Evolutionary conservation across 441 rosid genomes (phyloP).

Genomic region (Gossypium laxum): DNA sequence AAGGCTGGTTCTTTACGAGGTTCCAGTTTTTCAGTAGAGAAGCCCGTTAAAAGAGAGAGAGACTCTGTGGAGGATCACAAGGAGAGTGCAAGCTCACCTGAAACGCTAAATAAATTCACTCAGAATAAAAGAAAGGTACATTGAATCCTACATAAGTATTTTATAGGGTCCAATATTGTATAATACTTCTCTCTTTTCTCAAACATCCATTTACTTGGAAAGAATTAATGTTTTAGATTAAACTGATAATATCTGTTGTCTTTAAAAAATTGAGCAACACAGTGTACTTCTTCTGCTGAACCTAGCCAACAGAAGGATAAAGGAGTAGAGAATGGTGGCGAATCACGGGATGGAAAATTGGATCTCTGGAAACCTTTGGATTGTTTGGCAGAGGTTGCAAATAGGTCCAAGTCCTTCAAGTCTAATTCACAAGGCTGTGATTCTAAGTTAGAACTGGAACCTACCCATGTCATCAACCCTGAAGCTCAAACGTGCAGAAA

Average conservation of each 20-base stretch:
- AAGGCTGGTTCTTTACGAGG: constrained; percentile 34
- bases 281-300: constrained; percentile 55
- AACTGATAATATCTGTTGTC: constrained; percentile 6
- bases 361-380: constrained; percentile 60
- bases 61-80: constrained; percentile 34
- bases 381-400: constrained; percentile 60
- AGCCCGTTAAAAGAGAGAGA: constrained; percentile 42
- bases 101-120: constrained; percentile 36
- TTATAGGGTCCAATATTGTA: not conserved
- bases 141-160: constrained; percentile 11
- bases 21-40: constrained; percentile 32
- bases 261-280: constrained; percentile 16
- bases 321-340: constrained; percentile 30
- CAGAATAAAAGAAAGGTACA: constrained; percentile 48
- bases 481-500: constrained; percentile 27
- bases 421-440: constrained; percentile 38
- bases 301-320: constrained; percentile 31
- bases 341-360: constrained; percentile 39
- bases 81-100: constrained; percentile 45
- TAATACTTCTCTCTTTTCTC: not conserved
- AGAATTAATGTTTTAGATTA: not conserved
- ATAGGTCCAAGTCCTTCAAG: constrained; percentile 43
- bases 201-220: not conserved
- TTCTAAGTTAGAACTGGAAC: constrained; percentile 38
- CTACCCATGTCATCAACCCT: constrained; percentile 22